These are phyloP conservation scores for Citrus cavaleriei DNA, from an alignment of 345 rosid species.

Conservation along the genomic window DNA sequence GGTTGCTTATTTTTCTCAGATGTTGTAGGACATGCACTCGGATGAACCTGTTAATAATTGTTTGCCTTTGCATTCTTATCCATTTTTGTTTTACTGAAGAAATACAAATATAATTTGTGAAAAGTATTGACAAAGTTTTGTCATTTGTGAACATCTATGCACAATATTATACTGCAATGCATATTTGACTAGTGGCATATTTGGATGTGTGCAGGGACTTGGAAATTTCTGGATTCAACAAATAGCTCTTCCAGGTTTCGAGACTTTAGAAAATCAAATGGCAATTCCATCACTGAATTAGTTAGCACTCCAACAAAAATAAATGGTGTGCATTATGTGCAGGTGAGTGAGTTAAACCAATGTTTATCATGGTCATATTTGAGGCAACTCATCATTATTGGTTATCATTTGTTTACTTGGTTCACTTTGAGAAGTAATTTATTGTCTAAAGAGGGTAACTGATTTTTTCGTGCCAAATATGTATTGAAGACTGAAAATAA, in stretches of 20 bases:
- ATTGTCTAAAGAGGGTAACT: background rate
- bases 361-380: background rate
- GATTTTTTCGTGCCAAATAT: background rate
- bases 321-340: constrained; percentile 91
- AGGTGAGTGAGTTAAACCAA: constrained; percentile 41
- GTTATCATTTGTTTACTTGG: background rate
- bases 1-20: background rate
- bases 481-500: background rate
- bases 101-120: background rate
- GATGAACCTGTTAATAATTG: background rate
- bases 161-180: constrained; percentile 1
- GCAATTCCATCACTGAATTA: constrained; percentile 79
- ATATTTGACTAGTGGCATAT: background rate
- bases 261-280: constrained; percentile 69
- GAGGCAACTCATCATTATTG: background rate
- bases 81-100: background rate
- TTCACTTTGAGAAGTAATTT: background rate
- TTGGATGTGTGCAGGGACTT: constrained; percentile 53
- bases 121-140: background rate
- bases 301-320: constrained; percentile 86
- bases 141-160: background rate
- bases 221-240: constrained; percentile 78
- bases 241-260: constrained; percentile 84
- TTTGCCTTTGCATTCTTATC: constrained; percentile 1
- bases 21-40: background rate